phyloP scores from a whole-genome alignment of 2,329 filamentous ascomycete genomes.

The Penicillium sumatraense region DNA sequence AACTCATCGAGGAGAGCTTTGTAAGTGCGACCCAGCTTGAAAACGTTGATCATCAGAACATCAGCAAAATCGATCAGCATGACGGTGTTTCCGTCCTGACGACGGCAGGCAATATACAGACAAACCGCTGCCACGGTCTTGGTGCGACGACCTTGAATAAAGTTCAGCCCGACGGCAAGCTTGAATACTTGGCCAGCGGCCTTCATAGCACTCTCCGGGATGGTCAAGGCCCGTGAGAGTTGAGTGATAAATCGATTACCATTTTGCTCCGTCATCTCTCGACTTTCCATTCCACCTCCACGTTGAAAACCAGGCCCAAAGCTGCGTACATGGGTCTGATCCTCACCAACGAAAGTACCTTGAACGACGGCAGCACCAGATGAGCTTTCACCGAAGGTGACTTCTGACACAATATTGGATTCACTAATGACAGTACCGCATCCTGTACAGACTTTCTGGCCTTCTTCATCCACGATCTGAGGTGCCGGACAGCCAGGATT shows the following conservation, averaged over 20 bases:
- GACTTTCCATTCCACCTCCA: slow-evolving; percentile 53
- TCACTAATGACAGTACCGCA: slow-evolving; percentile 86
- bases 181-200: slow-evolving; percentile 75
- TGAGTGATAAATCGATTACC: slow-evolving; percentile 50
- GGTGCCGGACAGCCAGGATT: slow-evolving; percentile 52
- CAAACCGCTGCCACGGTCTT: slow-evolving; percentile 87
- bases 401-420: slow-evolving; percentile 87
- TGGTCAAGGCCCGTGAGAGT: slow-evolving; percentile 45
- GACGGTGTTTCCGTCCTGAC: slow-evolving; percentile 76
- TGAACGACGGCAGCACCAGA: slow-evolving; percentile 88
- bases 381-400: slow-evolving; percentile 86
- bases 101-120: slow-evolving; percentile 85
- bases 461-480: slow-evolving; percentile 52
- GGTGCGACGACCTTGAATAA: slow-evolving; percentile 83
- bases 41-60: slow-evolving; percentile 82
- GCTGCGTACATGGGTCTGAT: slow-evolving; percentile 77
- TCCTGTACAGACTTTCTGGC: slow-evolving; percentile 69
- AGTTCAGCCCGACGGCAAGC: slow-evolving; percentile 73
- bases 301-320: slow-evolving; percentile 54
- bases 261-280: slow-evolving; percentile 53
- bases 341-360: slow-evolving; percentile 83
- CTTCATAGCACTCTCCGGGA: slow-evolving; percentile 65
- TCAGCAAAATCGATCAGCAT: slow-evolving; percentile 98
- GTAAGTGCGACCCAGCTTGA: slow-evolving; percentile 87
- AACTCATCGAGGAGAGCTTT: slow-evolving; percentile 74